Evolutionary conservation across 805 yeast species (phyloP), one percentile per base, ranked within the genome.

Genomic region (Starmerella apicola): DNA sequence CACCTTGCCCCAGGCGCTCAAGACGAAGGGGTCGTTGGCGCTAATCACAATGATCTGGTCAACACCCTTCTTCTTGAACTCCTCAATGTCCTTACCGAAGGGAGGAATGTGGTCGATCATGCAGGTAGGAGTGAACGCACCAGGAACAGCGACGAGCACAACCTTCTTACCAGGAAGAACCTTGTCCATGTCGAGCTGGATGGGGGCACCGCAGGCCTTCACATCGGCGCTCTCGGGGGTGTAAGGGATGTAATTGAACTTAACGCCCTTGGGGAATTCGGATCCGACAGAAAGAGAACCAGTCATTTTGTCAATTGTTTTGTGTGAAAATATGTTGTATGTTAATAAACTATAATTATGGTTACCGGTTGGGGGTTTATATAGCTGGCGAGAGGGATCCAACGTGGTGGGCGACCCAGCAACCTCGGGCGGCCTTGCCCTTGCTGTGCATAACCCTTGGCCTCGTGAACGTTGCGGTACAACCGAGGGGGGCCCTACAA

Each of bases 71-170:
- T 64, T 60, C 52, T 67, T 60, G 55, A 81, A 69, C 39, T 71
- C 69, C 18, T 56, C 57, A 39, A 70, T 57, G 47, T 72, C 63
- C 43, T 62, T 54, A 42, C 78, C 58, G 64, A 63, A 78, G 19
- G 76, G 81, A 41, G 88, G 88, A 44, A 80, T 69, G 60, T 80
- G 91, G 51, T 71, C 66, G 37, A 69, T 72, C 36, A 81, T 68
- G 61, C 91, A 81, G 6, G 88, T 74, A 41, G 88, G 93, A 21
- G 94, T 81, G 68, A 81, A 82, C 9, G 94, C 91, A 46, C 86
- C 93, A 46, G 93, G 91, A 25, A 81, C 85, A 43, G 80, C 69
- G 24, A 83, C 82, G 51, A 81, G 64, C 32, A 81, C 74, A 24
- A 78, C 72, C 52, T 68, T 74, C 65, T 74, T 73, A 52, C 50